Conservation (phyloP, 208 protist species). For the Acanthamoeba divionensis region DNA sequence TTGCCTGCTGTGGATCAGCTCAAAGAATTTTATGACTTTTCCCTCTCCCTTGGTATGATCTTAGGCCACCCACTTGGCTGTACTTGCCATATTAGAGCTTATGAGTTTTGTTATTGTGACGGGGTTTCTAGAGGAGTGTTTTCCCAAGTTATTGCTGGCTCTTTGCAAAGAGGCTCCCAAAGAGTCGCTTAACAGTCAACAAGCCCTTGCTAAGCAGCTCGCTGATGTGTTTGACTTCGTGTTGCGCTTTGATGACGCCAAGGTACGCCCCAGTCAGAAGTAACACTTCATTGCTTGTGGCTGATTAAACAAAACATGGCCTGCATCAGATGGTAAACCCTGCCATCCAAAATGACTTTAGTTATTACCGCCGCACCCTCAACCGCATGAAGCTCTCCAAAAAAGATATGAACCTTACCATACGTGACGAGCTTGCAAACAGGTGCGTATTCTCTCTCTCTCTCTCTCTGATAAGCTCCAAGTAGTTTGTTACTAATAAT, state of each 20-base stretch:
- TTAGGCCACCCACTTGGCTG: background rate
- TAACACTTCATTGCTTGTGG: background rate
- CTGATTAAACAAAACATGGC: background rate
- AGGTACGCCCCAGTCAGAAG: slow-evolving; percentile 59
- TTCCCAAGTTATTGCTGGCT: slow-evolving; percentile 76
- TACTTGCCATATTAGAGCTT: background rate
- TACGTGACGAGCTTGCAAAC: background rate
- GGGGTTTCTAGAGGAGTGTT: background rate
- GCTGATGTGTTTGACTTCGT: slow-evolving; percentile 83
- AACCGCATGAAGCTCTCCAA: slow-evolving; percentile 80
- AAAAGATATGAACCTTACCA: slow-evolving; percentile 65
- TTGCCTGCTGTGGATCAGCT: slow-evolving; percentile 75
- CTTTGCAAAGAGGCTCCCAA: slow-evolving; percentile 75
- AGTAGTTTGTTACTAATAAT: slow-evolving; percentile 18
- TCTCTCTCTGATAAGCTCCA: background rate
- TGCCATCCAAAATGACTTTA: slow-evolving; percentile 83
- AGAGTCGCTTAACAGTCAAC: slow-evolving; percentile 66
- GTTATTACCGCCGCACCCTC: slow-evolving; percentile 82
- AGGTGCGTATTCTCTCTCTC: background rate
- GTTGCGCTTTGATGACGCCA: slow-evolving; percentile 77
- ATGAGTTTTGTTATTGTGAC: background rate
- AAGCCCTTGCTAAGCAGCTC: slow-evolving; percentile 82
- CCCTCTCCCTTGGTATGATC: slow-evolving; percentile 67
- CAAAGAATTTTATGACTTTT: slow-evolving; percentile 81
- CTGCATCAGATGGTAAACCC: slow-evolving; percentile 78